Conservation (phyloP, 805 yeast genomes). For the Ogataea glucozyma region DNA sequence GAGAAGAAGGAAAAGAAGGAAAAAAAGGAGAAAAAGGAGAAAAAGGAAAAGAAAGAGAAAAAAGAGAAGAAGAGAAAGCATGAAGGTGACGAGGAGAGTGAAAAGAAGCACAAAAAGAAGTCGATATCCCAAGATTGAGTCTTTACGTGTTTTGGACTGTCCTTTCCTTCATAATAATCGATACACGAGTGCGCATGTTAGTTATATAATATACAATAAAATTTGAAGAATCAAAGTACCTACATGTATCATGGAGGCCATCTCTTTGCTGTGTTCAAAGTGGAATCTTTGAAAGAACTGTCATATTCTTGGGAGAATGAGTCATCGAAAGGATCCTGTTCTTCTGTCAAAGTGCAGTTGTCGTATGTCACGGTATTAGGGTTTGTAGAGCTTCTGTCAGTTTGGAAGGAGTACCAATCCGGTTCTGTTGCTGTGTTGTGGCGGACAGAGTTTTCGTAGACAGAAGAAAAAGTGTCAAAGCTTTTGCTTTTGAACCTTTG, state of each 20-base stretch:
- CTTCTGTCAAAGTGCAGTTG: neutral
- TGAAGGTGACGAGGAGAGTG: conserved; percentile 16
- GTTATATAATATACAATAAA: conserved; percentile 5
- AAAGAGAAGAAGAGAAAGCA: conserved; percentile 32
- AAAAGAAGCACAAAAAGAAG: conserved; percentile 17
- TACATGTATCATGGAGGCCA: conserved; percentile 16
- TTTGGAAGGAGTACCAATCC: conserved; percentile 3
- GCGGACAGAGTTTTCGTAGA: neutral
- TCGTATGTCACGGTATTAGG: neutral
- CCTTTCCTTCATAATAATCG: neutral
- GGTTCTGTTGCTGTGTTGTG: neutral
- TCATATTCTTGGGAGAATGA: neutral
- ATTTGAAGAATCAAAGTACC: neutral
- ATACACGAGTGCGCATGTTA: conserved; percentile 11
- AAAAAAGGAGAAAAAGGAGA: conserved; percentile 33
- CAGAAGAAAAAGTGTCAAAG: neutral
- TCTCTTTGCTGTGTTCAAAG: conserved; percentile 18
- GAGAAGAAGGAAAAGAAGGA: conserved; percentile 33
- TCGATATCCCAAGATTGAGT: conserved; percentile 5
- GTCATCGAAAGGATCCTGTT: conserved; percentile 10
- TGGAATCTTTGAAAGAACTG: conserved; percentile 17
- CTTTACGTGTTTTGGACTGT: neutral
- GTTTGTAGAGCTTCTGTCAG: neutral
- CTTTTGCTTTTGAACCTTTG: neutral
- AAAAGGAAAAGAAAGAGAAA: conserved; percentile 29